Conservation (phyloP, 441 rosid genomes). For the Erodium moschatum region DNA sequence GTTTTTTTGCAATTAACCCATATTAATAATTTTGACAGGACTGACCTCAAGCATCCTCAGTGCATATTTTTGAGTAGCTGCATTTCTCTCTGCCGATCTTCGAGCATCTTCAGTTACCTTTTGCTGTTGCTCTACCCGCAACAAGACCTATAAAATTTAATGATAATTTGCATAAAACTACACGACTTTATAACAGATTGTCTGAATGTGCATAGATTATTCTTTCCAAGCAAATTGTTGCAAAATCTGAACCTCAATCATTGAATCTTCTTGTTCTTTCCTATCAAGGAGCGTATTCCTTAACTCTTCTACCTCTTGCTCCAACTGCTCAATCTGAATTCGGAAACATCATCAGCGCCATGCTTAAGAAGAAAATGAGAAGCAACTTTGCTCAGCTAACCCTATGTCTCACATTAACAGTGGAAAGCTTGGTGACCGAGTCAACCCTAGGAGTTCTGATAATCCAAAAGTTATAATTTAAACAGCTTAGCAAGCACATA, state of each 20-base stretch:
- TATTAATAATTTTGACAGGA: slow-evolving; percentile 13
- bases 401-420: neutral
- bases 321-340: slow-evolving; percentile 47
- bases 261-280: slow-evolving; percentile 58
- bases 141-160: slow-evolving; percentile 89
- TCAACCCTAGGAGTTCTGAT: neutral
- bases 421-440: neutral
- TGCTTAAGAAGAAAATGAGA: neutral
- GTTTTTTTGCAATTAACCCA: no score
- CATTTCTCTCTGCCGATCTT: slow-evolving; percentile 92
- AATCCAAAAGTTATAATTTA: neutral
- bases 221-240: neutral
- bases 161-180: no score
- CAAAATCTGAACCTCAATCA: slow-evolving; percentile 41
- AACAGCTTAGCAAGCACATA: neutral
- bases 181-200: no score
- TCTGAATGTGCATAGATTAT: neutral
- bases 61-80: slow-evolving; percentile 87
- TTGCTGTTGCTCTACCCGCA: slow-evolving; percentile 99
- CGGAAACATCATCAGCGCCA: slow-evolving; percentile 18
- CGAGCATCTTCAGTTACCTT: slow-evolving; percentile 95
- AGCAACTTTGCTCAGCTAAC: neutral
- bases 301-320: slow-evolving; percentile 42
- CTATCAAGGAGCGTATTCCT: slow-evolving; percentile 45
- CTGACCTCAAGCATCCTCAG: slow-evolving; percentile 76